Base-by-base conservation (phyloP, 129 eudicot species). In the Flaveria ramosissima region DNA sequence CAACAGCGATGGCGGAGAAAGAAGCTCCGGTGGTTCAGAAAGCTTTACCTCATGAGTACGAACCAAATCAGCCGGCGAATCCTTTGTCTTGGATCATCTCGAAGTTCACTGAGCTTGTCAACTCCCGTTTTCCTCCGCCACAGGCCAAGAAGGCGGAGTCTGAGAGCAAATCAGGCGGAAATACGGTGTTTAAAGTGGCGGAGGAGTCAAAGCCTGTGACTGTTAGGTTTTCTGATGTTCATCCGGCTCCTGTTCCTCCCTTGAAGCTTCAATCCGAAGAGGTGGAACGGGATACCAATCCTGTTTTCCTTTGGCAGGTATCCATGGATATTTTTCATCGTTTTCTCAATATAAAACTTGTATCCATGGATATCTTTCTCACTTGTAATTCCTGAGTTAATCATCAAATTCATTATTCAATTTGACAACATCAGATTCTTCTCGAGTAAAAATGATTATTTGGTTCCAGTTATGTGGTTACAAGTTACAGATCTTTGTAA, bases 281-380 rank as follows among this genome's bases (percentile, higher is more conserved):
- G 36, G 6, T 30, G 8, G 89, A 84, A 42, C 53, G 55, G 65
- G 82, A 57, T 68, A 87, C 91, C 0, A 88, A 90, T 47, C 96
- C 92, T 13, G 69, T 81, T 16, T 74, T 90, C 75, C 79, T 90
- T 7, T 90, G 96, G 96, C 96, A 90, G 96, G 96, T 90, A 78
- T 26, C 30, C 3, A 26, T 26, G 3, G 30, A 26, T 26, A 26
- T 26, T 1, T 30, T n/a, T 62, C 51, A 7, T 65, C n/a, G 26
- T 46, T 36, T 46, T 36, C 24, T 36, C 3, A 21, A 3, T 26
- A 26, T 26, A 26, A 26, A 26, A n/a, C n/a, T n/a, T n/a, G n/a
- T n/a, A n/a, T n/a, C n/a, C n/a, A n/a, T n/a, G n/a, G n/a, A n/a
- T n/a, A n/a, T n/a, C n/a, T n/a, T n/a, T n/a, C n/a, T n/a, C n/a